Evolutionary conservation across 192 early-diverging fungal genomes (phyloP).

Genomic region (Backusella morwellensis): DNA sequence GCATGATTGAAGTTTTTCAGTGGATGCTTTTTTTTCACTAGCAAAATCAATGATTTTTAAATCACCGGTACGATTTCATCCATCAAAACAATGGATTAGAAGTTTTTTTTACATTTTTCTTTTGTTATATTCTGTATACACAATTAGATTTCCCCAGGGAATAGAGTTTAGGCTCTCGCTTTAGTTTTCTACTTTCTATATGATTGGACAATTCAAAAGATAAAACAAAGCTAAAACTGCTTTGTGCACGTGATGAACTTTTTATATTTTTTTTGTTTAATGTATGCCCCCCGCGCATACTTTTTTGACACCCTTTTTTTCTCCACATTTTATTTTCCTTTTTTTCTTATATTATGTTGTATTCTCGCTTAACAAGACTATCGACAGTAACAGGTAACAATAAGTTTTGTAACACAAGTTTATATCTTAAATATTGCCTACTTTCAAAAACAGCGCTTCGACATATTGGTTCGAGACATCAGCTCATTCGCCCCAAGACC

Average conservation of each 20-base stretch:
- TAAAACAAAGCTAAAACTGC: not conserved
- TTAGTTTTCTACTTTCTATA: not conserved
- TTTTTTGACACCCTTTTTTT: not conserved
- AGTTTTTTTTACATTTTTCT: no score
- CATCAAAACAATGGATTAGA: no score
- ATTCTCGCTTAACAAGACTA: not conserved
- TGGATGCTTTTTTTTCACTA: no score
- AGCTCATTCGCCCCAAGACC: not conserved
- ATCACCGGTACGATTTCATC: no score
- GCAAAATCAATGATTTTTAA: no score
- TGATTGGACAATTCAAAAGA: not conserved
- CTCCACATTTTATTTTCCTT: not conserved
- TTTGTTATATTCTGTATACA: no score
- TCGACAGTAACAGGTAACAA: not conserved
- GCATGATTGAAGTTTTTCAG: no score
- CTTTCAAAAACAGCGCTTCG: not conserved
- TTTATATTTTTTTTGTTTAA: not conserved
- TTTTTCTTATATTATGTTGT: not conserved
- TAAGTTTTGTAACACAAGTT: not conserved
- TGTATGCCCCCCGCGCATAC: conserved; percentile 6
- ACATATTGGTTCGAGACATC: not conserved
- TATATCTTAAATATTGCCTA: not conserved
- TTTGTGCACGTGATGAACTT: not conserved
- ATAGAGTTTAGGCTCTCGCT: no score
- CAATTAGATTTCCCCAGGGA: no score